These are phyloP conservation scores for Trichosanthes cucumerina DNA, from an alignment of 306 rosid genomes.

Conservation along the genomic window DNA sequence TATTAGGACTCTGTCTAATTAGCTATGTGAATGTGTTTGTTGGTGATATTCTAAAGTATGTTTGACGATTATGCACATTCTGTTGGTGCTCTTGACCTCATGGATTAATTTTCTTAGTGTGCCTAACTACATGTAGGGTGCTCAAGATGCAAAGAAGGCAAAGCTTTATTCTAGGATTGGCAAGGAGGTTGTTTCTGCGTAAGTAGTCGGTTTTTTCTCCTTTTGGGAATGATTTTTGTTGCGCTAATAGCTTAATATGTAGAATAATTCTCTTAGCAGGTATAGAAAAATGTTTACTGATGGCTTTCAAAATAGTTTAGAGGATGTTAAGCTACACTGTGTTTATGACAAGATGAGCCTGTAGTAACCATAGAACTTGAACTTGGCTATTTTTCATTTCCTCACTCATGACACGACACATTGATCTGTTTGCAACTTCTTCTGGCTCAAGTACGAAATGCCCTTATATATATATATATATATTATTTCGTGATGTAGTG, in stretches of 20 bases:
- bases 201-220: slow-evolving; percentile 20
- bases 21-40: background rate
- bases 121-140: slow-evolving; percentile 31
- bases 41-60: background rate
- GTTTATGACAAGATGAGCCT: background rate
- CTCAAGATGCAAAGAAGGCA: slow-evolving; percentile 65
- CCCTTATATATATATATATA: background rate
- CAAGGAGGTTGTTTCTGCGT: slow-evolving; percentile 92
- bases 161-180: slow-evolving; percentile 77
- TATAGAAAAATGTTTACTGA: background rate
- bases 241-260: background rate
- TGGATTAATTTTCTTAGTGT: slow-evolving; percentile 4
- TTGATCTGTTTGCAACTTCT: background rate
- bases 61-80: background rate
- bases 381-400: background rate
- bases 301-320: background rate
- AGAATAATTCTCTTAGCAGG: background rate
- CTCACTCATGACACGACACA: background rate
- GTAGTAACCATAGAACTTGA: background rate
- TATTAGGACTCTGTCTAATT: background rate
- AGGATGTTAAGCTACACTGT: background rate
- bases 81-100: background rate
- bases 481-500: slow-evolving; percentile 32
- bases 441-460: background rate
- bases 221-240: background rate